Conservation (phyloP, 2,329 filamentous ascomycete species). For the Fusarium pseudocircinatum region DNA sequence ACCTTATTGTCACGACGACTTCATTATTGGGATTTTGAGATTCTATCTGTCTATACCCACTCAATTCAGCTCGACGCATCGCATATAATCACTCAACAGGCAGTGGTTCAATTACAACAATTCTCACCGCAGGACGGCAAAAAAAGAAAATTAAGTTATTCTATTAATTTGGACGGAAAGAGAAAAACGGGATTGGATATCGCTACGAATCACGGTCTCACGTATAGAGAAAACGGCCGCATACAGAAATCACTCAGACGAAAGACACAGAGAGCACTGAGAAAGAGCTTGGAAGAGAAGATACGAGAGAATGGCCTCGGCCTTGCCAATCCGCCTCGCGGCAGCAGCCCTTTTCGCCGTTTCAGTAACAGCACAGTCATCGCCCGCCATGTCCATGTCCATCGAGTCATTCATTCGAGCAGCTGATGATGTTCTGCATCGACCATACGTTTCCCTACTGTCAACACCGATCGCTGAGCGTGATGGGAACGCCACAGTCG, state of each 20-base stretch:
- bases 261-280: background rate
- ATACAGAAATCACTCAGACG: slow-evolving; percentile 4
- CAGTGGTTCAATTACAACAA: slow-evolving; percentile 9
- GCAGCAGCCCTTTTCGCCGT: slow-evolving; percentile 32
- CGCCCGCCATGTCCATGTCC: slow-evolving; percentile 2
- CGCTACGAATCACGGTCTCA: slow-evolving; percentile 9
- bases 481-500: slow-evolving; percentile 27
- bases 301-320: slow-evolving; percentile 32
- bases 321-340: slow-evolving; percentile 29
- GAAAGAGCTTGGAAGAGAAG: slow-evolving; percentile 9
- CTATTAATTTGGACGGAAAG: background rate
- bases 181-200: background rate
- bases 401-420: slow-evolving; percentile 35
- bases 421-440: slow-evolving; percentile 45
- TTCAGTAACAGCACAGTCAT: slow-evolving; percentile 29
- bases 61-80: background rate
- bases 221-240: background rate
- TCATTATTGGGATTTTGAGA: slow-evolving; percentile 19
- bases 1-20: background rate
- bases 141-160: background rate
- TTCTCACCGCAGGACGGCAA: slow-evolving; percentile 37
- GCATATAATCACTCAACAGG: background rate
- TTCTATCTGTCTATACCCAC: slow-evolving; percentile 14
- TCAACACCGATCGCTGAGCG: slow-evolving; percentile 27
- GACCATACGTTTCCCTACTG: slow-evolving; percentile 42